Evolutionary conservation across 345 rosid species (phyloP).

Genomic region (Ceriops decandra): DNA sequence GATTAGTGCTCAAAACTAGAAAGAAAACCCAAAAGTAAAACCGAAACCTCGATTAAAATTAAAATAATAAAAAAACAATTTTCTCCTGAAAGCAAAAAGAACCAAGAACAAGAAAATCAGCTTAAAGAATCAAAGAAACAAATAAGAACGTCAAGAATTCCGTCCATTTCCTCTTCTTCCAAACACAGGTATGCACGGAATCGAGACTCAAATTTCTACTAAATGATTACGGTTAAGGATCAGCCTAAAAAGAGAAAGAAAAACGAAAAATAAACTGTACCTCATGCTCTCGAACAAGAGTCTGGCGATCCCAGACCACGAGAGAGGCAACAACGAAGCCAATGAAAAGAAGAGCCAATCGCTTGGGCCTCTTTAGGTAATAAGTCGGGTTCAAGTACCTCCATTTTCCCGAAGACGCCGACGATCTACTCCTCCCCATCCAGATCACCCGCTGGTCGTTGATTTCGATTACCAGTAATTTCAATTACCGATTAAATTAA

Average conservation of each 20-base stretch:
- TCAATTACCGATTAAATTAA: neutral
- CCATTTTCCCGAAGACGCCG: conserved; percentile 36
- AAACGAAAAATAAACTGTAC: conserved; percentile 23
- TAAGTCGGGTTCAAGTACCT: conserved; percentile 65
- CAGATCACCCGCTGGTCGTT: neutral
- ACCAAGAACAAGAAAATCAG: too few relatives aligned
- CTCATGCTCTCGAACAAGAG: conserved; percentile 73
- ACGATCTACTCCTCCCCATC: conserved; percentile 52
- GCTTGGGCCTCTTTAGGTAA: conserved; percentile 77
- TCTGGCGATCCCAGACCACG: conserved; percentile 82
- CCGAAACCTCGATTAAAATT: too few relatives aligned
- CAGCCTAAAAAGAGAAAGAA: neutral
- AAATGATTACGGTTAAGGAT: neutral
- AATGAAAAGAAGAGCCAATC: conserved; percentile 65
- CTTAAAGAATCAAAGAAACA: too few relatives aligned
- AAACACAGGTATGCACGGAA: neutral
- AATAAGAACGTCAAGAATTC: too few relatives aligned
- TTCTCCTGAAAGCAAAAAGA: conserved; percentile 35
- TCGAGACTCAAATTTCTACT: neutral
- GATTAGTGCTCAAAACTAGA: too few relatives aligned
- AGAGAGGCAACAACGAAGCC: conserved; percentile 55
- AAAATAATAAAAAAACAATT: conserved; percentile 20
- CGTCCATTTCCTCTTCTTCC: neutral
- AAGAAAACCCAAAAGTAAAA: neutral
- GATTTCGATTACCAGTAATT: neutral